phyloP scores from a whole-genome alignment of 164 flowering plant genomes.

The Aristolochia fimbriata region DNA sequence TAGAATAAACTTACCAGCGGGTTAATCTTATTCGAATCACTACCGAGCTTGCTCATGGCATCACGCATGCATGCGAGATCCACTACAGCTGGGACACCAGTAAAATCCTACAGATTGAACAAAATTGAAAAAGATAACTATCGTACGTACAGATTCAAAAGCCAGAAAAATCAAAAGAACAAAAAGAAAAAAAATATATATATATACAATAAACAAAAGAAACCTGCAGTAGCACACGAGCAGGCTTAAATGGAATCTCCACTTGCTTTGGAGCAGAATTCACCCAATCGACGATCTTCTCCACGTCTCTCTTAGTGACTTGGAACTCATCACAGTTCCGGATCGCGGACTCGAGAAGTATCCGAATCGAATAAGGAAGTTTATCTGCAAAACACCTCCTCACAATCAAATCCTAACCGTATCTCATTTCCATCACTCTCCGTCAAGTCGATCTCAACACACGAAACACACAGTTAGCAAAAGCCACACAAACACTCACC shows the following conservation, averaged over 20 bases:
- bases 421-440: background rate
- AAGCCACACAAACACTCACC: conserved; percentile 21
- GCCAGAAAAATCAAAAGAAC: too few species aligned
- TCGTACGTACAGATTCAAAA: background rate
- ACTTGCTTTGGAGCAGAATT: conserved; percentile 75
- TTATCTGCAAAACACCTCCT: conserved; percentile 36
- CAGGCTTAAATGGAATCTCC: conserved; percentile 95
- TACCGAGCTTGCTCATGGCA: conserved; percentile 92
- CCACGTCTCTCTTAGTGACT: conserved; percentile 77
- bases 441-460: background rate
- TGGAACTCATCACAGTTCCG: conserved; percentile 93
- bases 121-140: background rate
- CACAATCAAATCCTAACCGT: background rate
- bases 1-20: conserved; percentile 51
- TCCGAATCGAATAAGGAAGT: conserved; percentile 75
- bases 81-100: conserved; percentile 97
- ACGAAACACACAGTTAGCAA: background rate
- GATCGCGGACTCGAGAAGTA: conserved; percentile 82
- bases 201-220: background rate
- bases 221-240: conserved; percentile 91
- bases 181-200: background rate
- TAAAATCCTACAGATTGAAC: conserved; percentile 56
- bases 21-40: conserved; percentile 85
- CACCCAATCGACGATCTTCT: conserved; percentile 93
- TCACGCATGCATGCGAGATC: conserved; percentile 98